Conservation (phyloP, 495 filamentous ascomycete genomes). For the Trichoderma erinaceum region DNA sequence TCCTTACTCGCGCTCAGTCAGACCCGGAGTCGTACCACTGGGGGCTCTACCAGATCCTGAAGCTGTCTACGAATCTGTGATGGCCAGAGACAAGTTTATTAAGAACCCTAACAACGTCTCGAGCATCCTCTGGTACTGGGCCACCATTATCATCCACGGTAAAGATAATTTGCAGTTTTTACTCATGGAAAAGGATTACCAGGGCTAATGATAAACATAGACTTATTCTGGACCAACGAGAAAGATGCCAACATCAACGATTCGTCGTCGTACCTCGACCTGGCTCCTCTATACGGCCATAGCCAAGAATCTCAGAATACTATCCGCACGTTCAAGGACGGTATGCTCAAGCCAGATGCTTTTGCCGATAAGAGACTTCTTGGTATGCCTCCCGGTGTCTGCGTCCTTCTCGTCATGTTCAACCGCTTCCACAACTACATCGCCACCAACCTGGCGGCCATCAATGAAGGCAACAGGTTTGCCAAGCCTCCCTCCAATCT, state of each 20-base stretch:
- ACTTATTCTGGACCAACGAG: constrained; percentile 38
- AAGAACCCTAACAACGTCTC: constrained; percentile 67
- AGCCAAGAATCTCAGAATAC: constrained; percentile 66
- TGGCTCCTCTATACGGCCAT: constrained; percentile 81
- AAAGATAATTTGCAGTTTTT: not conserved
- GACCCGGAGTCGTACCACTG: constrained; percentile 55
- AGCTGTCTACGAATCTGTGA: constrained; percentile 67
- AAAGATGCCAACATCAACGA: constrained; percentile 49
- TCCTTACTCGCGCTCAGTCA: constrained; percentile 67
- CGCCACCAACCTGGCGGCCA: constrained; percentile 57
- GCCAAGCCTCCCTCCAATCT: constrained; percentile 44
- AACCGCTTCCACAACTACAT: constrained; percentile 79
- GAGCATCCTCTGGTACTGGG: constrained; percentile 83
- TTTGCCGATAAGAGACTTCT: constrained; percentile 72
- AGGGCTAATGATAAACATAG: constrained; percentile 15
- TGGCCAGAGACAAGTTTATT: constrained; percentile 42
- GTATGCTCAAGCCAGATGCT: constrained; percentile 75
- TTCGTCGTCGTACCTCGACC: constrained; percentile 80
- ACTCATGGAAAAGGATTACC: too few species aligned
- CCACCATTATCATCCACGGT: constrained; percentile 82
- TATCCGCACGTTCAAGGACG: constrained; percentile 74
- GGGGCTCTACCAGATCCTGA: constrained; percentile 67
- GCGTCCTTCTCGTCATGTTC: constrained; percentile 67
- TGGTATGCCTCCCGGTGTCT: constrained; percentile 80
- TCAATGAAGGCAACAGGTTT: constrained; percentile 71